Evolutionary conservation across 2,329 filamentous ascomycete genomes (phyloP).

Genomic region (Corynespora cassiicola): DNA sequence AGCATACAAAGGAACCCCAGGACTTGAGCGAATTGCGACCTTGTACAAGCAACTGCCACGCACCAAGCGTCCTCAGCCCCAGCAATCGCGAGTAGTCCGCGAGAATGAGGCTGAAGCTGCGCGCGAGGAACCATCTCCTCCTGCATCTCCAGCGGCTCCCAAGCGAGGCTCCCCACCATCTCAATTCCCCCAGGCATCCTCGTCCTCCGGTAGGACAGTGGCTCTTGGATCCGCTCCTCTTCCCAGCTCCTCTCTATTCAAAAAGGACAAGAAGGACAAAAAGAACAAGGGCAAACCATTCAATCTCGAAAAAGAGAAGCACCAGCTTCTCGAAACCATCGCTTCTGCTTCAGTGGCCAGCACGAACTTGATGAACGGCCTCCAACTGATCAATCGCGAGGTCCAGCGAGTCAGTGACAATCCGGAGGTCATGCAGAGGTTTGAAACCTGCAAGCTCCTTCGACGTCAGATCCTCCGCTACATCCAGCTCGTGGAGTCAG

Average conservation of each 20-base stretch:
- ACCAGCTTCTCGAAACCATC: slow-evolving; percentile 84
- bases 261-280: slow-evolving; percentile 61
- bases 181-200: slow-evolving; percentile 31
- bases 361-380: slow-evolving; percentile 86
- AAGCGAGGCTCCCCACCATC: slow-evolving; percentile 33
- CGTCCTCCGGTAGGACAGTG: slow-evolving; percentile 33
- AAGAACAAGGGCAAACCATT: slow-evolving; percentile 69
- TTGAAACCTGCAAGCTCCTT: slow-evolving; percentile 86
- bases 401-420: slow-evolving; percentile 88
- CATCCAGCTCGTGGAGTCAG: slow-evolving; percentile 86
- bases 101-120: slow-evolving; percentile 79
- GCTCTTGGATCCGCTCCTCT: slow-evolving; percentile 35
- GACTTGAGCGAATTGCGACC: slow-evolving; percentile 78
- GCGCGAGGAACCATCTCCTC: slow-evolving; percentile 58
- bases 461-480: slow-evolving; percentile 87
- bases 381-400: slow-evolving; percentile 92
- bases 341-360: slow-evolving; percentile 87
- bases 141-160: slow-evolving; percentile 34
- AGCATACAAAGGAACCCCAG: slow-evolving; percentile 80
- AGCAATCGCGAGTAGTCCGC: slow-evolving; percentile 80
- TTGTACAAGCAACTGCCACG: slow-evolving; percentile 76
- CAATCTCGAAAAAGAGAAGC: slow-evolving; percentile 86
- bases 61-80: slow-evolving; percentile 66
- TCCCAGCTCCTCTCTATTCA: slow-evolving; percentile 60
- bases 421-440: slow-evolving; percentile 72